phyloP scores from a whole-genome alignment of 2,329 filamentous ascomycete species.

The Graphilbum fragrans region DNA sequence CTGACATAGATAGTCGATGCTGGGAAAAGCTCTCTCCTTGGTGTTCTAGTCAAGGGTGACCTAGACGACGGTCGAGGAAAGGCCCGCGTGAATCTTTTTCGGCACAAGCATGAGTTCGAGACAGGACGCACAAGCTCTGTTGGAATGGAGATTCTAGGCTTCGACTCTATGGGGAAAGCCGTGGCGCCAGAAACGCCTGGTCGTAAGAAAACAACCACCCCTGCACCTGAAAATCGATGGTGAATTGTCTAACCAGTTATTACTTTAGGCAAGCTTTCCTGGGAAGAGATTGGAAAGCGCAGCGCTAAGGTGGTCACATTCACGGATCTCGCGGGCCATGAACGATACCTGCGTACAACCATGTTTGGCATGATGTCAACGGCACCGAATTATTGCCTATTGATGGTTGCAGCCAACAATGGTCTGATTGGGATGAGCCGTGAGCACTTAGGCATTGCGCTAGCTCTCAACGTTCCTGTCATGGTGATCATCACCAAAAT shows the following conservation, averaged over 20 bases:
- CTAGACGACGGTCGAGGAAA: constrained; percentile 91
- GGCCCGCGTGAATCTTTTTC: constrained; percentile 88
- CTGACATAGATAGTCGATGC: constrained; percentile 53
- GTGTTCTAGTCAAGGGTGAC: constrained; percentile 88
- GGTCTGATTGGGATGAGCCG: constrained; percentile 96
- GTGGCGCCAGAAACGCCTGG: constrained; percentile 73
- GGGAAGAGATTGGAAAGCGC: constrained; percentile 94
- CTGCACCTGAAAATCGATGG: background rate
- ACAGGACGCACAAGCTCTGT: constrained; percentile 91
- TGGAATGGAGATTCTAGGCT: constrained; percentile 98
- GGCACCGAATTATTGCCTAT: constrained; percentile 90
- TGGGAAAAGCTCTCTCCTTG: constrained; percentile 91
- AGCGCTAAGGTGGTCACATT: constrained; percentile 96
- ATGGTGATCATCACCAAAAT: constrained; percentile 99
- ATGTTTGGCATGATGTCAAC: constrained; percentile 91
- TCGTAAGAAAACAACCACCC: constrained; percentile 38
- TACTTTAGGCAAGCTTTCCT: constrained; percentile 53
- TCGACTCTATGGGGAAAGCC: constrained; percentile 75
- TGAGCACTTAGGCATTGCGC: constrained; percentile 89
- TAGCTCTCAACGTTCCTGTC: constrained; percentile 90
- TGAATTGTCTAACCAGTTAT: background rate
- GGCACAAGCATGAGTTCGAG: constrained; percentile 96
- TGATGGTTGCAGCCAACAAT: constrained; percentile 98
- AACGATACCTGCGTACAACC: constrained; percentile 87
- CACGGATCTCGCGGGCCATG: constrained; percentile 89